phyloP scores from a whole-genome alignment of 2,329 filamentous ascomycete species.

The Stagonosporopsis cucurbitacearum region DNA sequence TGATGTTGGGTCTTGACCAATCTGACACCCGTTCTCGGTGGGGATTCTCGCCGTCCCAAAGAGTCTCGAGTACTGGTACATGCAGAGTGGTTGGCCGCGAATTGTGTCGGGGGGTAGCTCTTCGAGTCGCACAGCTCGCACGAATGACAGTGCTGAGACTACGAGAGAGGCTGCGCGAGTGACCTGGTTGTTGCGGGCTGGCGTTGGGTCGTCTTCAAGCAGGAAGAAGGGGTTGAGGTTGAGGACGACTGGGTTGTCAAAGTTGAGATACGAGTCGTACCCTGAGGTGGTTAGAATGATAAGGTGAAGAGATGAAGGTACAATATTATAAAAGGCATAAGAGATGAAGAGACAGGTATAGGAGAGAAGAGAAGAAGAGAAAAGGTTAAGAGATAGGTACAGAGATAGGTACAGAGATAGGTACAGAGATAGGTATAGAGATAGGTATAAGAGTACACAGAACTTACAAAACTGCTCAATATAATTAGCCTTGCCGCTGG shows the following conservation, averaged over 20 bases:
- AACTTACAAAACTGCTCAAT: conserved; percentile 97
- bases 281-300: conserved; percentile 60
- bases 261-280: conserved; percentile 99
- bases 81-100: conserved; percentile 84
- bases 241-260: conserved; percentile 94
- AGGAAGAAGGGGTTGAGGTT: conserved; percentile 99
- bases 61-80: conserved; percentile 96
- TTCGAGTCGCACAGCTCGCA: conserved; percentile 89
- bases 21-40: conserved; percentile 92
- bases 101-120: conserved; percentile 89
- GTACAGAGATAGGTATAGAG: neutral
- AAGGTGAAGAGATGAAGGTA: no score
- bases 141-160: conserved; percentile 88
- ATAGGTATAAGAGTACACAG: no score
- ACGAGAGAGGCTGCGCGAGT: conserved; percentile 92
- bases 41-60: conserved; percentile 96
- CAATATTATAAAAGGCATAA: no score
- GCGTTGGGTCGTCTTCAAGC: conserved; percentile 95
- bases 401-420: neutral
- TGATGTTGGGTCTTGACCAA: conserved; percentile 90
- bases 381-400: no score
- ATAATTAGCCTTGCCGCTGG: conserved; percentile 88
- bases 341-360: no score
- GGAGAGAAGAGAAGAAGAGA: no score
- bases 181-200: conserved; percentile 94